Evolutionary conservation across 768 basidiomycete species (phyloP).

Genomic region (Termitomyces sp.): DNA sequence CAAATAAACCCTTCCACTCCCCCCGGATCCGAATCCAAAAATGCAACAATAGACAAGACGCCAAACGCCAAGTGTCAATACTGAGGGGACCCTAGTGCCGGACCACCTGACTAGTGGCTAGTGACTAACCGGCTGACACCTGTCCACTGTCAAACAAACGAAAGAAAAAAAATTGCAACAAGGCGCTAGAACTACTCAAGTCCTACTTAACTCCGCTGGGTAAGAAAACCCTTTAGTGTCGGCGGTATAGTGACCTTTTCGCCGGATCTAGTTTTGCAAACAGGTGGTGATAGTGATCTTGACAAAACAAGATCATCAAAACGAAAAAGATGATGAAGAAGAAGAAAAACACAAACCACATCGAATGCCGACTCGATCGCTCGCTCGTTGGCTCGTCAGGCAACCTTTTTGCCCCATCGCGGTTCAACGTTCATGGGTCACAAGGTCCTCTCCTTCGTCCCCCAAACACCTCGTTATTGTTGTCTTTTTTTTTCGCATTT

Average conservation of each 20-base stretch:
- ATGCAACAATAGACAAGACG: neutral
- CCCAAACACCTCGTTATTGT: neutral
- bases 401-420: neutral
- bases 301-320: neutral
- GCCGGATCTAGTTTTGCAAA: no score
- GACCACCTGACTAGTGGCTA: neutral
- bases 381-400: neutral
- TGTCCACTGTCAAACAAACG: neutral
- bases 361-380: neutral
- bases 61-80: neutral
- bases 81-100: neutral
- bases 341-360: neutral
- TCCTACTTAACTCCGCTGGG: neutral
- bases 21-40: neutral
- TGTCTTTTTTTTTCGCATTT: neutral
- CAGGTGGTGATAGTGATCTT: no score
- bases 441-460: neutral
- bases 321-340: neutral
- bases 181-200: neutral
- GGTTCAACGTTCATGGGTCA: neutral
- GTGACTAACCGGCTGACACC: neutral
- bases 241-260: neutral
- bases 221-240: neutral
- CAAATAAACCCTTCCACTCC: neutral
- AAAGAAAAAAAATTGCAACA: no score